Conservation (phyloP, 2,329 filamentous ascomycete genomes). For the Monosporascus sp. region DNA sequence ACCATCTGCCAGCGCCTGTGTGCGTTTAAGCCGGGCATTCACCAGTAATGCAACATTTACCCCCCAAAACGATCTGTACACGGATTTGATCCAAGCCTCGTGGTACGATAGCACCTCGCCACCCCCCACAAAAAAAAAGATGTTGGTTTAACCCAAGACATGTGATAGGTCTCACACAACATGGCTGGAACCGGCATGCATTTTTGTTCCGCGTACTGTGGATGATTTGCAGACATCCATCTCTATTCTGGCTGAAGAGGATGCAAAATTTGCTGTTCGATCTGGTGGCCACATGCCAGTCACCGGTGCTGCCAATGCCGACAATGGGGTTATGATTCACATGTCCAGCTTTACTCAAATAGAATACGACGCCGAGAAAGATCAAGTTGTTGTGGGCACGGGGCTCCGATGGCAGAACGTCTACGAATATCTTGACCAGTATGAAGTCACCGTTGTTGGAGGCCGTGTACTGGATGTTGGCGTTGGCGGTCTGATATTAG, state of each 20-base stretch:
- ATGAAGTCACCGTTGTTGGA: constrained; percentile 6
- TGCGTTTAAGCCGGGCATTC: neutral
- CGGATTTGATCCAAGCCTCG: neutral
- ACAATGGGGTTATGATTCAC: constrained; percentile 10
- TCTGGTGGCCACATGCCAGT: constrained; percentile 8
- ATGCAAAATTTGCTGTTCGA: constrained; percentile 9
- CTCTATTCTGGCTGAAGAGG: constrained; percentile 1
- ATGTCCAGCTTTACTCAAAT: constrained; percentile 5
- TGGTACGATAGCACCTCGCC: neutral
- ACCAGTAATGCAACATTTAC: neutral
- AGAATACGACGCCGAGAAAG: constrained; percentile 1
- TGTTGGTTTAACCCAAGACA: neutral
- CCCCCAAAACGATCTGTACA: neutral
- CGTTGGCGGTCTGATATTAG: constrained; percentile 9
- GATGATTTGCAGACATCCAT: constrained; percentile 1
- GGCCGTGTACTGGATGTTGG: constrained; percentile 7
- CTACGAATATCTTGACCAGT: constrained; percentile 6
- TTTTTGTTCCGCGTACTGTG: neutral
- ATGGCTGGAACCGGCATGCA: constrained; percentile 3
- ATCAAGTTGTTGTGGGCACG: constrained; percentile 1
- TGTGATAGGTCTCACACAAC: constrained; percentile 3
- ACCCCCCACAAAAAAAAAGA: neutral
- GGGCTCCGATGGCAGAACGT: constrained; percentile 9
- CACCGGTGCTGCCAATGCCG: constrained; percentile 1
- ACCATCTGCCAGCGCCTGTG: neutral